Percentiles rank a stretch among this genome's conserved stretches.
Evolutionary conservation across 106 monocot species (phyloP).

Genomic region (Narthecium ossifragum): DNA sequence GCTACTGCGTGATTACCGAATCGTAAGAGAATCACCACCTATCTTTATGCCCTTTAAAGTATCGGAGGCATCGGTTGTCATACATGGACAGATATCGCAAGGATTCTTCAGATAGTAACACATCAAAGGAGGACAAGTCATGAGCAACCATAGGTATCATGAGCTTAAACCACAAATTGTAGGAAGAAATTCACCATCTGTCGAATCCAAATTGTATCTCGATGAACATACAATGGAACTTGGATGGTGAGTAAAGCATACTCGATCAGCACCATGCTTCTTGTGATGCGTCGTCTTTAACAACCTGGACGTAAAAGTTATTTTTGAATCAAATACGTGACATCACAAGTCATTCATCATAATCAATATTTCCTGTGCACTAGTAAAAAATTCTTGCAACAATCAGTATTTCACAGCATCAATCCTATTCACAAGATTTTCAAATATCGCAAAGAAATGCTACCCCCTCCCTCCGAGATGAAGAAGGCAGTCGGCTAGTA

Average conservation of each 20-base stretch:
- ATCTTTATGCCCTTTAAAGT: constrained; percentile 95
- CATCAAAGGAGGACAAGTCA: neutral
- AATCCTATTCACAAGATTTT: no score
- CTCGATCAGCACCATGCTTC: constrained; percentile 82
- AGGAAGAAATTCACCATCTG: constrained; percentile 26
- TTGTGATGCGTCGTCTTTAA: constrained; percentile 93
- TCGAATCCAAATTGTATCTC: constrained; percentile 72
- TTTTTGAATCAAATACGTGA: no score
- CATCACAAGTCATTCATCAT: no score
- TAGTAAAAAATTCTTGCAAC: no score
- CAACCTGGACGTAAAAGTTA: constrained; percentile 32
- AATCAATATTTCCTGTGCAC: no score
- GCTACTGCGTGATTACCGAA: constrained; percentile 3
- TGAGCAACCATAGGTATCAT: neutral
- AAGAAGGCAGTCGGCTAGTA: no score
- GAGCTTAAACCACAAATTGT: neutral
- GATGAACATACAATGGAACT: constrained; percentile 96
- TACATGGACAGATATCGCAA: constrained; percentile 89
- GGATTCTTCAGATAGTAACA: constrained; percentile 44
- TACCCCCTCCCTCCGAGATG: no score
- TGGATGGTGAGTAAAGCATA: constrained; percentile 97
- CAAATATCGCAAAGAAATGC: no score
- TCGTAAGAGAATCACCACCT: constrained; percentile 37
- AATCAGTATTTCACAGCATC: no score
- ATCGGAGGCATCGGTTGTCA: constrained; percentile 95